phyloP scores from a whole-genome alignment of 139 green algal species.

The Ettlia oleoabundans region DNA sequence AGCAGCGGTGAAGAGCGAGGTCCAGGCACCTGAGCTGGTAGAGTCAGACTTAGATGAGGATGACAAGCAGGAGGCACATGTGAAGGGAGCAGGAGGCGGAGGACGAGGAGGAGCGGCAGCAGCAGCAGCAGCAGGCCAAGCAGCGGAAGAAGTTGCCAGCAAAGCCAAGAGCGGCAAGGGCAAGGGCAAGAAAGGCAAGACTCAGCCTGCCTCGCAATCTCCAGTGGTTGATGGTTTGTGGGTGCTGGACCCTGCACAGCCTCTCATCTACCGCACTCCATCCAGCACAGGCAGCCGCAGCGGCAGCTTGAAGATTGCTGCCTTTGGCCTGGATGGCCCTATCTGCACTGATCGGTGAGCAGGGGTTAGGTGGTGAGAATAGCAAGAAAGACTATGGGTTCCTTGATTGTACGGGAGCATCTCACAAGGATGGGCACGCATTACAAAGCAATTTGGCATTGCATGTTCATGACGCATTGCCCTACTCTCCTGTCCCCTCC shows the following conservation, averaged over 20 bases:
- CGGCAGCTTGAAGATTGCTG: not conserved
- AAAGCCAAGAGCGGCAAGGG: not conserved
- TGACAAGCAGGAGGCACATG: not conserved
- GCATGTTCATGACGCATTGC: too few species aligned
- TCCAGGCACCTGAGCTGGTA: not conserved
- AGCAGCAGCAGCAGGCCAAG: not conserved
- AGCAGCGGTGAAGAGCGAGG: too few species aligned
- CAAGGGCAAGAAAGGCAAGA: not conserved
- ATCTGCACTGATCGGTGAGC: not conserved
- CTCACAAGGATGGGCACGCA: too few species aligned
- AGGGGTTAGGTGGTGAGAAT: too few species aligned
- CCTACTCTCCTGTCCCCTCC: too few species aligned
- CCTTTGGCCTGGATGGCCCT: not conserved
- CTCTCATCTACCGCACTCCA: not conserved
- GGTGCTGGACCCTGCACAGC: not conserved
- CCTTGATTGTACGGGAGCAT: too few species aligned
- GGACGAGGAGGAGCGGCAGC: not conserved
- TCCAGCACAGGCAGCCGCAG: not conserved
- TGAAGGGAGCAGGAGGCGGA: not conserved
- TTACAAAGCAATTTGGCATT: too few species aligned
- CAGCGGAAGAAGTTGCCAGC: not conserved
- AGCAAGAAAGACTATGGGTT: too few species aligned
- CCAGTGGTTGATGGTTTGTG: not conserved
- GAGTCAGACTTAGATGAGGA: not conserved
- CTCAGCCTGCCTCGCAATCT: not conserved